Evolutionary conservation across 2,329 filamentous ascomycete genomes (phyloP), one percentile per base, ranked within the genome.

Genomic region (Rutstroemia sp.): DNA sequence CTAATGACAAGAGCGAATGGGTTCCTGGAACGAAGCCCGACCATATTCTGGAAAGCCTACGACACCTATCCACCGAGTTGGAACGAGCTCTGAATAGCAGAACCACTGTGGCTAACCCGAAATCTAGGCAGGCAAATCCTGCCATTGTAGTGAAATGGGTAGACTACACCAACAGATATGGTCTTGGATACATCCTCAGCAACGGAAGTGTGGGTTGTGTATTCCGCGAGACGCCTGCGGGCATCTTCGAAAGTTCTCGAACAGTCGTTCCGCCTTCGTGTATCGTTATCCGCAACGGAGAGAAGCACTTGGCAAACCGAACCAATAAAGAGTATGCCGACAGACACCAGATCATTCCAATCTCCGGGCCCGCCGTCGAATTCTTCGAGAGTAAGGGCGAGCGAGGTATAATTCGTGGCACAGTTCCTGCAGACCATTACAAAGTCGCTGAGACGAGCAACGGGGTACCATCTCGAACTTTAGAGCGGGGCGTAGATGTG

Each of bases 101-200:
- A 65, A 76, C 81, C 0, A 84, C 82, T 76, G 82, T 82, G 19
- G 75, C 83, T 54, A 73, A 84, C 49, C 78, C 76, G 0, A 74
- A 79, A 9, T 79, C 81, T 71, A 73, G 78, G 57, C 71, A 77
- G 60, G 70, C 78, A 55, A 70, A 86, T 68, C 78, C 86, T 67
- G 73, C 84, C 67, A 80, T 86, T 46, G 83, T 86, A 12, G 81
- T 86, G 10, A 90, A 92, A 68, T 94, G 89, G 89, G 89, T 94
- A 6, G 89, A 94, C 69, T 94, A 94, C 70, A 90, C 88, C 58
- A 89, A 91, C 71, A 91, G 91, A 69, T 90, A 91, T 69, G 89
- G 89, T 12, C 78, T 94, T 16, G 89, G 89, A 38, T 94, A 92
- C 66, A 89, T 92, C 57, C 75, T 94, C 54, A 89, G 89, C 60